Base-by-base conservation (phyloP, 1,284 basidiomycete species). In the Ustilago xerochloae region DNA sequence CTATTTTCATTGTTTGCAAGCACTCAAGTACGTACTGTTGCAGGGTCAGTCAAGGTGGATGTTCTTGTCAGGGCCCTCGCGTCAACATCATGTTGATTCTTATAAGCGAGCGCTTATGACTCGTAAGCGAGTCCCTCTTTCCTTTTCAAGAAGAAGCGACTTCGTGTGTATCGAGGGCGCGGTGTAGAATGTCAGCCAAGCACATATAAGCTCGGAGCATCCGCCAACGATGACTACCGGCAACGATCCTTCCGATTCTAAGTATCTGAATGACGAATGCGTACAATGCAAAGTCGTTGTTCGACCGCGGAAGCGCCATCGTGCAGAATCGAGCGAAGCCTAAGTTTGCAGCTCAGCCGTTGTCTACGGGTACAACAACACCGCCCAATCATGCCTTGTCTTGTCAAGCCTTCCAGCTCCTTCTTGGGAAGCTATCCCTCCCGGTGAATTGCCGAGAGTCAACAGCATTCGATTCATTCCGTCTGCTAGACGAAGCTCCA, bases 261-360 rank as follows among this genome's bases (percentile, higher is more conserved):
- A 5, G 13, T 20, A 20, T 20, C 39, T n/a, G 15, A 43, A 20
- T 6, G 39, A 43, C 20, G 39, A 20, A 43, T 43, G 39, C 15
- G 20, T 43, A 20, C 6, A 10, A 43, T 26, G 39, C 39, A 43
- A 18, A 43, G 39, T 6, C 33, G 47, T 26, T 48, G 29, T 26
- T 48, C 47, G n/a, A 18, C 47, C 47, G 47, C 47, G 28, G 28
- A 26, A 33, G 47, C 47, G 30, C 16, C 29, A 29, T 24, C 43
- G 43, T 46, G 43, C 39, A 43, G 39, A 20, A 43, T 22, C n/a
- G n/a, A 18, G 18, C 6, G 5, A n/a, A 36, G 35, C 35, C 35
- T 36, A n/a, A 36, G 35, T 36, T 36, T 13, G 5, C 15, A 16
- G 35, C 35, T n/a, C n/a, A n/a, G 18, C 12, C 5, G 8, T 13